Evolutionary conservation across 2,329 filamentous ascomycete genomes (phyloP), one percentile per base, ranked within the genome.

Genomic region (Colletotrichum godetiae): DNA sequence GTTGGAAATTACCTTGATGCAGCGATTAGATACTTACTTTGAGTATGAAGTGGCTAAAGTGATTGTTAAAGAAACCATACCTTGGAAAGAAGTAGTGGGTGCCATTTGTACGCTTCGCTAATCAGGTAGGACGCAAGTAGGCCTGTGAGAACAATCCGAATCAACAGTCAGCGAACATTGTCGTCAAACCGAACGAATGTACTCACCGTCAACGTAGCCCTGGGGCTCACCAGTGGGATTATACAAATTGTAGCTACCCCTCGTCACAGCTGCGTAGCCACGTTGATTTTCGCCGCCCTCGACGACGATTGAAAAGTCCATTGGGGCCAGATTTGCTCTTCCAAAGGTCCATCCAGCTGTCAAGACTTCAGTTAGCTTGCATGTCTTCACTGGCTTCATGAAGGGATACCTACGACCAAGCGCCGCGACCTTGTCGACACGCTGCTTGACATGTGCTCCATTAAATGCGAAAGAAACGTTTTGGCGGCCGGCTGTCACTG

Each of bases 221-320:
- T 67, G 37, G 15, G 64, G 55, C 13, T 63, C 24, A 5, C 46
- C 29, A 24, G 42, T n/a, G n/a, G 60, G 60, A 53, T 35, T 63
- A n/a, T 42, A 63, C 31, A 72, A 46, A 29, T 49, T 37, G 31
- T 65, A 59, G 58, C 55, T 72, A 13, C 72, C 72, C 15, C 55
- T 31, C 8, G 68, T 55, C 22, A 68, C 59, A 22, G 68, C 65
- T 4, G 68, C 68, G 27, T 61, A 74, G 8, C 72, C 72, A 12
- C 58, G n/a, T n/a, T n/a, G n/a, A n/a, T n/a, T 31, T 5, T 57
- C 68, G 12, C 72, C 64, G 13, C 68, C 56, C 19, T 53, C 52
- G 7, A 68, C 59, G 8, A 72, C 56, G 2, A 74, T 13, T 5
- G 68, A 72, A 15, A 72, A 68, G 59, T 64, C 61, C 74, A 74